Conservation (phyloP, 257 asterid species). For the Knoxia roxburghii region DNA sequence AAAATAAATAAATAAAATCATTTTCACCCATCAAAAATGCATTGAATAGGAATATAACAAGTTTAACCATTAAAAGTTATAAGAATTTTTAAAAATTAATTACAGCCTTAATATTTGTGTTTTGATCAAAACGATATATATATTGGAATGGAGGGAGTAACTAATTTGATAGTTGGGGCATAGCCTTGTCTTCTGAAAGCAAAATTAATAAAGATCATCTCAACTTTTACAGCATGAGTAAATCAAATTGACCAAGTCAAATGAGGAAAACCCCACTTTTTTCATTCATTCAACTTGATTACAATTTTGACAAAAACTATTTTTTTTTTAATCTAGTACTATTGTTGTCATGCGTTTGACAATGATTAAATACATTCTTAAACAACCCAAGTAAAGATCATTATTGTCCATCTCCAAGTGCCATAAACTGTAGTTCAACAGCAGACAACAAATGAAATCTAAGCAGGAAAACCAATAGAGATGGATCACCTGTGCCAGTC, state of each 20-base stretch:
- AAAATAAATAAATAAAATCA: too few relatives aligned
- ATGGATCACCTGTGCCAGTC: not conserved
- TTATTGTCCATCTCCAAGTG: not conserved
- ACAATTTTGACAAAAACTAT: slow-evolving; percentile 1
- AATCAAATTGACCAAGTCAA: slow-evolving; percentile 31
- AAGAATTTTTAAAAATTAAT: too few relatives aligned
- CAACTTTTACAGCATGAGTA: slow-evolving; percentile 21
- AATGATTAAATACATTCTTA: not conserved
- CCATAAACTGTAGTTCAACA: not conserved
- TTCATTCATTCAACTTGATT: slow-evolving; percentile 4
- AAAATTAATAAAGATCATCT: slow-evolving; percentile 15
- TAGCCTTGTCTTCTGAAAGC: not conserved
- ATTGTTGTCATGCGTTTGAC: not conserved
- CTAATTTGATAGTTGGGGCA: too few relatives aligned
- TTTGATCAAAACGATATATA: too few relatives aligned
- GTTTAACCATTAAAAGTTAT: too few relatives aligned
- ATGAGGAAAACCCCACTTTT: slow-evolving; percentile 2
- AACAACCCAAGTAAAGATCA: not conserved
- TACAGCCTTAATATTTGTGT: too few relatives aligned
- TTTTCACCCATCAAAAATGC: too few relatives aligned
- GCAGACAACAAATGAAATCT: not conserved
- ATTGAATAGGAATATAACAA: too few relatives aligned
- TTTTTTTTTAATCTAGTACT: too few relatives aligned
- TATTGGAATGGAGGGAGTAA: too few relatives aligned
- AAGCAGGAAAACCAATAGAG: not conserved